These are phyloP conservation scores for Cubamyces sp. DNA, from an alignment of 768 basidiomycete genomes.

Conservation along the genomic window DNA sequence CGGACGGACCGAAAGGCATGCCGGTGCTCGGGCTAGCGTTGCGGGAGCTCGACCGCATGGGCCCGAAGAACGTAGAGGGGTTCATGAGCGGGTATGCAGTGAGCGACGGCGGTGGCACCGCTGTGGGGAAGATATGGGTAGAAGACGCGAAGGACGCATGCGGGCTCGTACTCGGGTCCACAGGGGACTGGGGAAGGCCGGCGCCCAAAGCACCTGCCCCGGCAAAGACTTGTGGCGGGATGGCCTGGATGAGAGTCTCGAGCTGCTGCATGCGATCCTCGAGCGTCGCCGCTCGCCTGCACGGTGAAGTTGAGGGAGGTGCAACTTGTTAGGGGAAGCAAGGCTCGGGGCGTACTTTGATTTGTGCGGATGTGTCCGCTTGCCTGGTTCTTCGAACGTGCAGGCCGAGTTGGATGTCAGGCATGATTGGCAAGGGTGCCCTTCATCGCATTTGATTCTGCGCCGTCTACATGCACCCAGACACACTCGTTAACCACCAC, in stretches of 20 bases:
- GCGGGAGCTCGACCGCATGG: slow-evolving; percentile 47
- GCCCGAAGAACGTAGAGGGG: slow-evolving; percentile 77
- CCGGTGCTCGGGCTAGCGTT: slow-evolving; percentile 48
- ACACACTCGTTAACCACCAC: background rate
- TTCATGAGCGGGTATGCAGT: slow-evolving; percentile 80
- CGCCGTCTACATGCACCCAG: slow-evolving; percentile 56
- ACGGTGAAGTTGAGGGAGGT: too few species aligned
- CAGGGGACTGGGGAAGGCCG: slow-evolving; percentile 36
- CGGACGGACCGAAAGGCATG: slow-evolving; percentile 9
- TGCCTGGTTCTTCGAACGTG: slow-evolving; percentile 87
- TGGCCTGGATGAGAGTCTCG: slow-evolving; percentile 82
- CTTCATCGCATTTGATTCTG: slow-evolving; percentile 87
- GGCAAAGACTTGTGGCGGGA: slow-evolving; percentile 79
- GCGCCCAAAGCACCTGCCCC: slow-evolving; percentile 42
- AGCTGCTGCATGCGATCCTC: slow-evolving; percentile 90
- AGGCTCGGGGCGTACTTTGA: slow-evolving; percentile 64
- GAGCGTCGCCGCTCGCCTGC: slow-evolving; percentile 77
- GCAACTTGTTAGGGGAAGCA: slow-evolving; percentile 8
- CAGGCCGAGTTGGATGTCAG: slow-evolving; percentile 81
- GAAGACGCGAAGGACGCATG: slow-evolving; percentile 45
- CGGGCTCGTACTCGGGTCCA: slow-evolving; percentile 39
- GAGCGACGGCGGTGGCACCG: slow-evolving; percentile 78
- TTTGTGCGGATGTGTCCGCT: slow-evolving; percentile 85
- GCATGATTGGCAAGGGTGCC: slow-evolving; percentile 87
- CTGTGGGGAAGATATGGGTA: slow-evolving; percentile 49